Evolutionary conservation across 1,139 yeast species (phyloP), one percentile per base, ranked within the genome.

Genomic region (Saccharomyces hybrid): DNA sequence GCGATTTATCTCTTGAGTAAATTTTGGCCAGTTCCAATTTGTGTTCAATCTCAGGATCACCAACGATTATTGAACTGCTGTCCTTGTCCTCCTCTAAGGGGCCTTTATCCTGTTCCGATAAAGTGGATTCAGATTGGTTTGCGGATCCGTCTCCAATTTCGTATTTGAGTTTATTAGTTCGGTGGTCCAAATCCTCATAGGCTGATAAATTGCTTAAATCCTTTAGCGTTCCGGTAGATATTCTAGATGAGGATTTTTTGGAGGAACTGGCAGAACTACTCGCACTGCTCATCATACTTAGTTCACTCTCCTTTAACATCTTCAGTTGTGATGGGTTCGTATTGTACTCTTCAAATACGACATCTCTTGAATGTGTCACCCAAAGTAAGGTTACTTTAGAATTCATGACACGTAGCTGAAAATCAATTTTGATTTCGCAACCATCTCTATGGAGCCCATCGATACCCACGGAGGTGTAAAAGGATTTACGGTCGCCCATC

Each of bases 331-430:
- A 72, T 14, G 76, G 75, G 14, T 69, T 60, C 16, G 65, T 59
- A n/a, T 60, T 63, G 49, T 67, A 67, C 26, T 66, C 60, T 50
- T 62, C 62, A 29, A 63, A 60, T 46, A 71, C 67, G 6, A 73
- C 68, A 34, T 71, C 70, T 62, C 89, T 78, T 0, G 95, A 85
- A 67, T 87, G 90, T 0, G 96, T 88, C n/a, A 91, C 77, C 97
- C 97, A 91, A 24, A 90, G 70, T 2, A 88, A 84, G 58, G 80
- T 78, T 4, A 83, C 75, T 32, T 81, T 82, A 21, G 74, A 68
- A 24, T 81, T 78, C 19, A 88, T 76, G 4, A 88, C 88, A 57
- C 97, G 77, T 50, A 90, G 70, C 70, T 91, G 97, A 11, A 88
- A 82, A 71, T 91, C 97, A 47, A 91, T 78, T 56, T 76, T 78